phyloP scores from a whole-genome alignment of 75 land plant genomes.

The Pinus tabuliformis region DNA sequence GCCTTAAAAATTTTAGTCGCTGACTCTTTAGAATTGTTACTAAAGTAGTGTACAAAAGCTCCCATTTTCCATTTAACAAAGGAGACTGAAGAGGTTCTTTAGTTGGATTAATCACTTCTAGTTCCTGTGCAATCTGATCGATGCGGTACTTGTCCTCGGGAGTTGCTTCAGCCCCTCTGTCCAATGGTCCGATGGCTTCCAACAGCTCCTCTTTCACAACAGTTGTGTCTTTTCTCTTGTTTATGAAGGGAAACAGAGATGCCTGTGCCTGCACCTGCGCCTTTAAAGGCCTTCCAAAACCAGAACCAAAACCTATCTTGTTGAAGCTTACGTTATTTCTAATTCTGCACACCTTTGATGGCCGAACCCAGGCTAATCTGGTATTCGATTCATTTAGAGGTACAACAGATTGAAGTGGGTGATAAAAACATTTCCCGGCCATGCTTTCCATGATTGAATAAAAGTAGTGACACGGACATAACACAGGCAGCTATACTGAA shows the following conservation, averaged over 20 bases:
- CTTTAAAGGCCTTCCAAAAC: neutral
- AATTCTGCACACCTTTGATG: neutral
- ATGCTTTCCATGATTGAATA: neutral
- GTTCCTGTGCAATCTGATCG: too few relatives aligned
- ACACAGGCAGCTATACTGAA: too few relatives aligned
- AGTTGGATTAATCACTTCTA: too few relatives aligned
- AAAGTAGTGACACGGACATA: too few relatives aligned
- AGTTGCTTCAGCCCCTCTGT: slow-evolving; percentile 85
- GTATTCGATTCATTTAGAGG: neutral
- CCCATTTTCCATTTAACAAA: too few relatives aligned
- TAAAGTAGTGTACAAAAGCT: too few relatives aligned
- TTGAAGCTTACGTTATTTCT: neutral
- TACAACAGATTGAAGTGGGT: neutral
- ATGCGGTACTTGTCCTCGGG: slow-evolving; percentile 67
- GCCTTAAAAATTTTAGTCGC: too few relatives aligned
- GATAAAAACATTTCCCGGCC: slow-evolving; percentile 4
- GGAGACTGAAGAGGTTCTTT: too few relatives aligned
- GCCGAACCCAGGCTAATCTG: neutral
- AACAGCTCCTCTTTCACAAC: slow-evolving; percentile 75
- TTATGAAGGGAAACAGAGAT: slow-evolving; percentile 39
- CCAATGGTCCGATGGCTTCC: slow-evolving; percentile 73
- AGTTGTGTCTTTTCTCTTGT: slow-evolving; percentile 51
- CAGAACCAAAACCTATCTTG: neutral
- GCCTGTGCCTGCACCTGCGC: slow-evolving; percentile 2
- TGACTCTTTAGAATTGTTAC: too few relatives aligned